Evolutionary conservation across 148 eudicot genomes (phyloP).

Genomic region (Chenopodium album): DNA sequence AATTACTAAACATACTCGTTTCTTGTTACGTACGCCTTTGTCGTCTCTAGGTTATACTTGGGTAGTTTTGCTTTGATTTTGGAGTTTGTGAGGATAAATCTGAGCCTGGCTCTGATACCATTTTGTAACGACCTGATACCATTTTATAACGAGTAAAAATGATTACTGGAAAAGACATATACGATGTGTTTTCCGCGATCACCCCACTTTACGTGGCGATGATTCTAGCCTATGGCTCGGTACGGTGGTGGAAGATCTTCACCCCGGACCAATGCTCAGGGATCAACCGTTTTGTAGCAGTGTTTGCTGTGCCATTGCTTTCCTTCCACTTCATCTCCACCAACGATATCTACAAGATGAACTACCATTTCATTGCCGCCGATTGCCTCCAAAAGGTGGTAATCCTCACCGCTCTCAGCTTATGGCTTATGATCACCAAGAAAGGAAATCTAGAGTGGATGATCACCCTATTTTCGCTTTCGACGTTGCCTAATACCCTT

Average conservation of each 20-base stretch:
- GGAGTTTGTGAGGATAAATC: too few species aligned
- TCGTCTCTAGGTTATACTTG: neutral
- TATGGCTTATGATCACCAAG: slow-evolving; percentile 65
- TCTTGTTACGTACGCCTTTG: neutral
- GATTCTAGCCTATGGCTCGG: slow-evolving; percentile 93
- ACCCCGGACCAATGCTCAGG: slow-evolving; percentile 98
- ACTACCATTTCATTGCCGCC: slow-evolving; percentile 85
- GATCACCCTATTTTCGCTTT: slow-evolving; percentile 83
- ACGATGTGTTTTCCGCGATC: slow-evolving; percentile 84
- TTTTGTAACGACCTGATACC: neutral
- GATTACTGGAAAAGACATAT: slow-evolving; percentile 90
- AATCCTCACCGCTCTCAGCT: slow-evolving; percentile 51
- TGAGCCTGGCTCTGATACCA: neutral
- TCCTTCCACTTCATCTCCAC: slow-evolving; percentile 94
- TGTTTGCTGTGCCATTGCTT: slow-evolving; percentile 85
- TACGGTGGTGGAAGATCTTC: slow-evolving; percentile 97
- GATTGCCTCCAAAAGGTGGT: slow-evolving; percentile 80
- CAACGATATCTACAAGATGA: slow-evolving; percentile 82
- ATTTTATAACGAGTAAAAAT: slow-evolving; percentile 22
- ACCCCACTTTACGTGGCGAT: slow-evolving; percentile 87
- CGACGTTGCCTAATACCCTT: slow-evolving; percentile 87
- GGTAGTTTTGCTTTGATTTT: too few species aligned
- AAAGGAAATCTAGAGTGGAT: slow-evolving; percentile 81
- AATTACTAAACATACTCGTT: too few species aligned
- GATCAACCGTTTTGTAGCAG: slow-evolving; percentile 91